A percentile compares a stretch with the other conserved stretches of the same genome.
These are phyloP conservation scores for Rubroshorea leprosula DNA, from an alignment of 345 rosid genomes.

Conservation along the genomic window DNA sequence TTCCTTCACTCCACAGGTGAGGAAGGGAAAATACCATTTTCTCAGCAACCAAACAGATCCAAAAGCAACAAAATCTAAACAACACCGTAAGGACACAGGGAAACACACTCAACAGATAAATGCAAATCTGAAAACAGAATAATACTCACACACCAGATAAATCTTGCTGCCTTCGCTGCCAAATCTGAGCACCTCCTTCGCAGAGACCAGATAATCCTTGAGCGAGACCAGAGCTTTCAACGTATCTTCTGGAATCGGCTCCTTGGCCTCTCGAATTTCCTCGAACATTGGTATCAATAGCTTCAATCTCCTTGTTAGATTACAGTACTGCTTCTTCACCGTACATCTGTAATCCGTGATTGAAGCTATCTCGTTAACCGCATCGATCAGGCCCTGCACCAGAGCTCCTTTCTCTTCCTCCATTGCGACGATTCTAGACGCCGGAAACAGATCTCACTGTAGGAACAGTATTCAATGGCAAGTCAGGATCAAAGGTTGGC, in stretches of 20 bases:
- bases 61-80: slow-evolving; percentile 11
- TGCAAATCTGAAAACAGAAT: not conserved
- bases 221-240: slow-evolving; percentile 35
- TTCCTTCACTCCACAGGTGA: too few species aligned
- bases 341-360: slow-evolving; percentile 48
- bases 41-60: slow-evolving; percentile 41
- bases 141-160: slow-evolving; percentile 65
- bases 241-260: slow-evolving; percentile 45
- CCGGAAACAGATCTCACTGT: slow-evolving; percentile 8
- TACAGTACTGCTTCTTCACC: slow-evolving; percentile 70
- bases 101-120: not conserved
- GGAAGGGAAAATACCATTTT: too few species aligned
- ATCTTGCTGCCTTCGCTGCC: slow-evolving; percentile 90
- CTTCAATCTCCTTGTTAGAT: slow-evolving; percentile 74
- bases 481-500: not conserved
- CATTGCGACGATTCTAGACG: slow-evolving; percentile 19
- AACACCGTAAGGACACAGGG: too few species aligned
- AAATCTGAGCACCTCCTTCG: slow-evolving; percentile 62
- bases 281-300: slow-evolving; percentile 77
- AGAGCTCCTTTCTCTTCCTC: slow-evolving; percentile 46
- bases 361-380: slow-evolving; percentile 59
- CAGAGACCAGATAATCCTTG: slow-evolving; percentile 42
- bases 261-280: slow-evolving; percentile 67
- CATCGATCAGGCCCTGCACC: slow-evolving; percentile 51
- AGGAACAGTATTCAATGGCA: not conserved